These are phyloP conservation scores for Petrea volubilis DNA, from an alignment of 257 asterid genomes.

Conservation along the genomic window DNA sequence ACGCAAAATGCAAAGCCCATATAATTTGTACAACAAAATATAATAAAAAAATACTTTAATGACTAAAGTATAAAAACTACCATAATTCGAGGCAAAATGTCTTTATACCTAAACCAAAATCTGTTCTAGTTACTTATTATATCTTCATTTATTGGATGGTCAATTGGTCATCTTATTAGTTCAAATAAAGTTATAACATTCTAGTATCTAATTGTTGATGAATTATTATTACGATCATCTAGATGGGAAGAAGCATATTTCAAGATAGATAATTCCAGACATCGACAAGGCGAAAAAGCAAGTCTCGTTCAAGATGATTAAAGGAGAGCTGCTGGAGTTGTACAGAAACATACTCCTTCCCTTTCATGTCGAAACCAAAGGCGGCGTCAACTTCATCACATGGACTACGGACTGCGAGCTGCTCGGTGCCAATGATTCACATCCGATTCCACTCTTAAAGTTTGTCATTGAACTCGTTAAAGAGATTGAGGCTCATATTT, in stretches of 20 bases:
- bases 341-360: constrained; percentile 32
- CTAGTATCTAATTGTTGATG: too few relatives aligned
- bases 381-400: constrained; percentile 24
- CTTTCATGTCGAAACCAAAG: constrained; percentile 33
- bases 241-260: constrained; percentile 26
- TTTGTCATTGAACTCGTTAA: constrained; percentile 33
- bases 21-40: too few relatives aligned
- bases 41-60: too few relatives aligned
- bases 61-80: too few relatives aligned
- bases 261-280: constrained; percentile 17
- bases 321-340: constrained; percentile 32
- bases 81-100: too few relatives aligned
- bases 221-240: not conserved
- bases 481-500: constrained; percentile 32
- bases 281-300: constrained; percentile 20
- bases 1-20: too few relatives aligned
- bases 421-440: constrained; percentile 20
- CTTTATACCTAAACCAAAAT: too few relatives aligned
- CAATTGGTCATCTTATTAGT: too few relatives aligned
- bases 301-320: constrained; percentile 12
- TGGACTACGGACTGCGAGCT: constrained; percentile 43
- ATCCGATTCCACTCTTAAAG: constrained; percentile 16
- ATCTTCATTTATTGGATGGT: too few relatives aligned
- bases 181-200: too few relatives aligned
- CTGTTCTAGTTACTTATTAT: too few relatives aligned